Base-by-base conservation (phyloP, 495 filamentous ascomycete species). In the Aspergillus sclerotioniger region DNA sequence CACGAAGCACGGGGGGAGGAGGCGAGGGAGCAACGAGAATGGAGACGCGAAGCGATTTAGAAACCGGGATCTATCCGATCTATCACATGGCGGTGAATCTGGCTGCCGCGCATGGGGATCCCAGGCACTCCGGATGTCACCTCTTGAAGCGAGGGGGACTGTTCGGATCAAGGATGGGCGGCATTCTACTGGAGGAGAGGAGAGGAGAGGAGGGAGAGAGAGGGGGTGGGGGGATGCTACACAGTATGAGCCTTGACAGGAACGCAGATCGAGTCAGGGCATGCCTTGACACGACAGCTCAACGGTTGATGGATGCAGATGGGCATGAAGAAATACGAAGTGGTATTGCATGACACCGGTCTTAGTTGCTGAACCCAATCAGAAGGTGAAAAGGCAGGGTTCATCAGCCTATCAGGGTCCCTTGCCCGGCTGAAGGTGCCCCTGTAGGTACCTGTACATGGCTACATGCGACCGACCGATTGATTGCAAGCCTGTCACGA, bases 11-110 rank as follows among this genome's bases (percentile, higher is more conserved):
- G 58, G 58, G 53, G 58, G 46, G 21, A 16, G 8, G 8, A 19
- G 25, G 20, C n/a, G 19, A 33, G 31, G 17, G 46, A 10, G 25
- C 32, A 12, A 29, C 3, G 44, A 29, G 10, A 35, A 29, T 13
- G 25, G 19, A 15, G 33, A 13, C 15, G n/a, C 35, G 25, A 25
- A 41, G 37, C 37, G 37, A n/a, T 41, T 41, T 41, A 33, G 16
- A 25, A 51, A 48, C 35, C 58, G 48, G 53, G 54, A 56, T 61
- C 54, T 58, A 58, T 58, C 59, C 59, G 59, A 58, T 58, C 59
- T 62, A 62, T 62, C 59, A 62, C 59, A 62, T 62, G 59, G 59
- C 59, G 59, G 59, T 62, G 59, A 62, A 62, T 57, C 45, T 48
- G 58, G 19, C 39, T 45, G 49, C 45, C 47, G 54, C 50, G 58